Conservation (phyloP, 2,329 filamentous ascomycete species). For the Fusarium sp. region DNA sequence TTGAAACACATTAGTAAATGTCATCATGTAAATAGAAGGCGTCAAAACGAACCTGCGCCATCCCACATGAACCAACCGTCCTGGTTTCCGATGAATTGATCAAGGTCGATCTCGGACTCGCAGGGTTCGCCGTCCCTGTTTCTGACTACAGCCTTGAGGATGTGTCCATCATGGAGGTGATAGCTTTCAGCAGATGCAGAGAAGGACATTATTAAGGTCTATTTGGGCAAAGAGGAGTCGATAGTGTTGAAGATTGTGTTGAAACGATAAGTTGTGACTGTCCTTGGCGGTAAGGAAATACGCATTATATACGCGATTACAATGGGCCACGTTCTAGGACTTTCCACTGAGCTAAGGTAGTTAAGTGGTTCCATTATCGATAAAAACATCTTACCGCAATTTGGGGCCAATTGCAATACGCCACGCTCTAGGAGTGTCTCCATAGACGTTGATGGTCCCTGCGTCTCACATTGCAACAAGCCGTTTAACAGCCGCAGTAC, state of each 20-base stretch:
- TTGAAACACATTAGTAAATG: neutral
- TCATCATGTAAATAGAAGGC: accelerated
- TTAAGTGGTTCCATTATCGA: neutral
- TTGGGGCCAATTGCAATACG: neutral
- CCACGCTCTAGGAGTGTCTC: neutral
- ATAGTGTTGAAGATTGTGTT: neutral
- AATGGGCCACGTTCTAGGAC: neutral
- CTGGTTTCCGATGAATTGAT: neutral
- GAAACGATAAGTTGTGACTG: neutral
- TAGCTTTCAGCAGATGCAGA: neutral
- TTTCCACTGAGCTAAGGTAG: neutral
- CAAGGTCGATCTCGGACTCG: neutral
- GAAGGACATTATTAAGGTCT: neutral
- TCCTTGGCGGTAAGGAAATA: neutral
- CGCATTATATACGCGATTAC: neutral
- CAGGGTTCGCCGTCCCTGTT: neutral
- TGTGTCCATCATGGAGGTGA: neutral
- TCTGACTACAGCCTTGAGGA: neutral
- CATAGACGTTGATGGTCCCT: neutral
- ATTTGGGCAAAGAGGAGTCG: accelerated
- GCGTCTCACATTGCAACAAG: neutral
- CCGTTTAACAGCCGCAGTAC: neutral
- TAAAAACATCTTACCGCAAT: neutral
- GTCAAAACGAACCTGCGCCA: neutral
- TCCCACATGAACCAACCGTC: neutral